Evolutionary conservation across 2,329 filamentous ascomycete genomes (phyloP).

Genomic region (Ophiostoma australiae): DNA sequence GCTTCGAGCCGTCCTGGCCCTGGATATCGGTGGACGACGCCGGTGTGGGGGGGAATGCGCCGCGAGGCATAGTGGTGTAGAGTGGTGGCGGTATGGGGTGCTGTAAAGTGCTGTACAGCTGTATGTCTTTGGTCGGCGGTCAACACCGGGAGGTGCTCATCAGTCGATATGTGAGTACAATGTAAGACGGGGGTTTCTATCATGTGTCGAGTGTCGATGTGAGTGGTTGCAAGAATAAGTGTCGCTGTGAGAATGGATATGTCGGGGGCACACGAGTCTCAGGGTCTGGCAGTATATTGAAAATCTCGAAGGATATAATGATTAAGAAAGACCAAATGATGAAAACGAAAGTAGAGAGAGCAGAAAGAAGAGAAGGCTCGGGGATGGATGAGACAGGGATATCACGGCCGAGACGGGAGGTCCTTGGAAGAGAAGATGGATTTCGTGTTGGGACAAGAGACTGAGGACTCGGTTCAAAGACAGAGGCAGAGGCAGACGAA

Average conservation of each 20-base stretch:
- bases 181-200: background rate
- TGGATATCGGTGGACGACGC: conserved; percentile 75
- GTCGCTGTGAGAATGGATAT: background rate
- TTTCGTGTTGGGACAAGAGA: background rate
- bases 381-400: background rate
- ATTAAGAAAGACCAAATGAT: background rate
- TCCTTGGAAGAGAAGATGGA: background rate
- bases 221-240: background rate
- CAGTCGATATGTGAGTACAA: background rate
- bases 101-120: background rate
- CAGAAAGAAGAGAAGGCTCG: background rate
- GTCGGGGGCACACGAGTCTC: background rate
- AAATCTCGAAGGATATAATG: background rate
- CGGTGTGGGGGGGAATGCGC: conserved; percentile 67
- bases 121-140: background rate
- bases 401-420: background rate
- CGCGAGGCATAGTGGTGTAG: conserved; percentile 55
- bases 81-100: background rate
- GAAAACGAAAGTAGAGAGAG: background rate
- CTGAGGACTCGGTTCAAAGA: background rate
- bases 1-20: conserved; percentile 61
- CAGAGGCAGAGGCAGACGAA: background rate
- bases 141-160: background rate
- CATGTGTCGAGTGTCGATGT: background rate
- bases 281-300: background rate